Conservation (phyloP, 2,329 filamentous ascomycete species). For the Nemania diffusa region DNA sequence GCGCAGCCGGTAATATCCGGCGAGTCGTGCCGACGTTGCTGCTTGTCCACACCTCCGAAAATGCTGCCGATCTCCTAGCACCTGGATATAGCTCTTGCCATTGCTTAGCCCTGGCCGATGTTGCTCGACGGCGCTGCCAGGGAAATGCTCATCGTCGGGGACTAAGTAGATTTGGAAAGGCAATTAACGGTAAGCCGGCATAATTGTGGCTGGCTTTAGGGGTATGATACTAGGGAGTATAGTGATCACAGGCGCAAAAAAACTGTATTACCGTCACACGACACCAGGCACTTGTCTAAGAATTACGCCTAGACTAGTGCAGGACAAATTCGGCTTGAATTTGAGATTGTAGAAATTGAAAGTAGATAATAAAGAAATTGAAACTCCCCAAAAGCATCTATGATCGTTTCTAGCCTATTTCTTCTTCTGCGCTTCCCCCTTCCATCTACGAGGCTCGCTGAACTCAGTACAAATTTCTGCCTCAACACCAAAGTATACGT, state of each 20-base stretch:
- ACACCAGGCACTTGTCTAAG: too few species aligned
- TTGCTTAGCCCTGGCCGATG: background rate
- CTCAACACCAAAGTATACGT: background rate
- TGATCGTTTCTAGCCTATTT: too few species aligned
- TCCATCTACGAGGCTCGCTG: background rate
- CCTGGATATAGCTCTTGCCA: too few species aligned
- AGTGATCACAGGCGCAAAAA: too few species aligned
- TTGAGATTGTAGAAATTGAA: too few species aligned
- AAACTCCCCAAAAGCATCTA: too few species aligned
- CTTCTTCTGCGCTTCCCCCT: too few species aligned
- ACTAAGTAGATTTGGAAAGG: background rate
- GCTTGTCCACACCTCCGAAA: background rate
- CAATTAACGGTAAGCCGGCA: too few species aligned
- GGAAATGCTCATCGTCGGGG: background rate
- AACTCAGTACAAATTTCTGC: background rate
- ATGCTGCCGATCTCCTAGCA: background rate
- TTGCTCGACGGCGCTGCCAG: background rate
- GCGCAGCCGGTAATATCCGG: conserved; percentile 5
- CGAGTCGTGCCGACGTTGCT: background rate
- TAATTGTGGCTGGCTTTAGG: background rate
- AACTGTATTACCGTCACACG: too few species aligned
- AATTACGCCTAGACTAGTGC: too few species aligned
- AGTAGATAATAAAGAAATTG: too few species aligned
- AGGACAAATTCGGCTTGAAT: too few species aligned
- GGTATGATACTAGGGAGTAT: background rate